Base-by-base conservation (phyloP, 2,329 filamentous ascomycete genomes). In the Ophiostoma sp. region DNA sequence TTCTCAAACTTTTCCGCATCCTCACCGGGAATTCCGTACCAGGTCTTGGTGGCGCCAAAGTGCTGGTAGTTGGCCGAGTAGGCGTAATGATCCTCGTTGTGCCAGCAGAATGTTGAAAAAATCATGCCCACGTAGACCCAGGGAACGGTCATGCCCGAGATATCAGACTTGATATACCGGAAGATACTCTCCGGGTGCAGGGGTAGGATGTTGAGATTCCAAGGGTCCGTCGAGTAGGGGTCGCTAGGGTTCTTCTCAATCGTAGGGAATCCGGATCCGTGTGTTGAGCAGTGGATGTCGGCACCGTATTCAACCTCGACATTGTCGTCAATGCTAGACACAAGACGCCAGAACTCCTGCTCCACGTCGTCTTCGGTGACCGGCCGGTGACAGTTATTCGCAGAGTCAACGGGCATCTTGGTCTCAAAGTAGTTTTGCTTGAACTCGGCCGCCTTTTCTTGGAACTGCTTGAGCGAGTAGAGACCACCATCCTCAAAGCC, bases 61-160 rank as follows among this genome's bases (percentile, higher is more conserved):
- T 99, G 95, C 77, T 99, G 95, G 74, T 98, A 99, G 73, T 99
- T 99, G 66, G 95, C 91, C 0, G 95, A 99, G 76, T 98, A 99
- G 1, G 95, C 90, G 76, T 97, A 97, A 76, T 99, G 95, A 75
- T 99, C 95, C 75, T 99, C 95, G 72, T 97, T 97, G 77, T 99
- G 95, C 95, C 95, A 99, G 78, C 95, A 99, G 76, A 99, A 99
- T 0, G 95, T 98, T 0, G 95, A 99, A 77, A 99, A 99, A 52
- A 96, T 96, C 95, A 99, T 99, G 71, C 95, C 95, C 4, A 99
- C 95, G 76, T 99, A 99, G 3, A 99, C 87, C 95, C 95, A 99
- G 0, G 95, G 95, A 7, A 99, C 94, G 0, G 95, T 99, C 95
- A 99, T 99, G 49, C 95, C 95, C 1, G 95, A 98, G 67, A 99